phyloP scores from a whole-genome alignment of 768 basidiomycete genomes.

The Podaxis sp. region DNA sequence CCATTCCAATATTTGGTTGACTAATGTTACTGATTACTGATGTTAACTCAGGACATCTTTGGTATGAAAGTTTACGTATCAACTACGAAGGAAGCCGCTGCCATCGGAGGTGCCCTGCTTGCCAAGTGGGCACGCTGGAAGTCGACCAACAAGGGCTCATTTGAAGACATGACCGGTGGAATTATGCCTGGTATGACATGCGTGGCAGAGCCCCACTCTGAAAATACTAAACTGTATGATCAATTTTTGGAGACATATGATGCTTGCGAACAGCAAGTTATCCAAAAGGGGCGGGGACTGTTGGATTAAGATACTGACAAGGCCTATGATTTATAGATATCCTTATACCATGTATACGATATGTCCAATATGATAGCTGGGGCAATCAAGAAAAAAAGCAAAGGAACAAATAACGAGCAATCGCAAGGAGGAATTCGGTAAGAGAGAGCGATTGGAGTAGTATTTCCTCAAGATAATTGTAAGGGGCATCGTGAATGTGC shows the following conservation, averaged over 20 bases:
- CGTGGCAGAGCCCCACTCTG: constrained; percentile 53
- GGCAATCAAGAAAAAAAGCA: not conserved
- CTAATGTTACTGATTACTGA: not conserved
- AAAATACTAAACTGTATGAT: constrained; percentile 46
- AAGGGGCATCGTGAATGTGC: not conserved
- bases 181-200: constrained; percentile 50
- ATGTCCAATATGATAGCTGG: not conserved
- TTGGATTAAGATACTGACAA: not conserved
- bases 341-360: not conserved
- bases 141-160: constrained; percentile 39
- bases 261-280: constrained; percentile 50
- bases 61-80: constrained; percentile 70
- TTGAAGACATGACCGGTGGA: constrained; percentile 60
- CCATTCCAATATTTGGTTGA: not conserved
- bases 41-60: constrained; percentile 54
- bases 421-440: no score
- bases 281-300: constrained; percentile 17
- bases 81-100: constrained; percentile 63
- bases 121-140: constrained; percentile 74
- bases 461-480: not conserved
- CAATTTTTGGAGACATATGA: constrained; percentile 48
- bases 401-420: not conserved
- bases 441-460: no score
- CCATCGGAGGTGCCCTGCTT: constrained; percentile 65
- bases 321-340: not conserved